A percentile compares a stretch with the other conserved stretches of the same genome.
Evolutionary conservation across 768 basidiomycete species (phyloP).

Genomic region (Porpolomopsis calyptriformis): DNA sequence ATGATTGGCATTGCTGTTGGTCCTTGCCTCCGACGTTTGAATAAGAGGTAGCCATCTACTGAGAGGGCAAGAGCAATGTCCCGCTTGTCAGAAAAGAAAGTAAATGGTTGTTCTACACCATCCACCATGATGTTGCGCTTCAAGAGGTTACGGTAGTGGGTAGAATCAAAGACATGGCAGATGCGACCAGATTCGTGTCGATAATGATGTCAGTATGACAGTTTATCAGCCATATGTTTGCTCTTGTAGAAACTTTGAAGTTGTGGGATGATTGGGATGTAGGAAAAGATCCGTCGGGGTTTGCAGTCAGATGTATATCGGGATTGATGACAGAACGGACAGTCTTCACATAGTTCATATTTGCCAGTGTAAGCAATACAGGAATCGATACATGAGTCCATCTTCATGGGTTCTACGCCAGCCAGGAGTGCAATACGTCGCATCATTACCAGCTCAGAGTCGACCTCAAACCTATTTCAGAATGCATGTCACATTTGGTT

Average conservation of each 20-base stretch:
- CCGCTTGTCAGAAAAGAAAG: constrained; percentile 25
- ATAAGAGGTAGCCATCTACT: constrained; percentile 34
- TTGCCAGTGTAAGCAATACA: constrained; percentile 23
- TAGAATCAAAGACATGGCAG: constrained; percentile 28
- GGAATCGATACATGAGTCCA: constrained; percentile 25
- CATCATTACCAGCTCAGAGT: constrained; percentile 18
- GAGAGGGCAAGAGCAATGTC: constrained; percentile 36
- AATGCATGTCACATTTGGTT: constrained; percentile 20
- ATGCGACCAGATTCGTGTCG: constrained; percentile 11
- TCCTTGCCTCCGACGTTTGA: constrained; percentile 19
- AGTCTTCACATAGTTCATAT: constrained; percentile 8
- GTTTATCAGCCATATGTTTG: constrained; percentile 1
- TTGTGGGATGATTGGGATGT: constrained; percentile 22
- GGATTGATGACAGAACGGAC: constrained; percentile 14
- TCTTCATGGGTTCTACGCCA: constrained; percentile 15
- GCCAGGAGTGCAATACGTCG: constrained; percentile 17
- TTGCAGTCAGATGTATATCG: constrained; percentile 4
- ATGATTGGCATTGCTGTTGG: constrained; percentile 33
- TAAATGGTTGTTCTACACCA: constrained; percentile 14
- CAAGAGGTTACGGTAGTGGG: constrained; percentile 20
- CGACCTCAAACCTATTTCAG: constrained; percentile 14
- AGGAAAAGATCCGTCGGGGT: constrained; percentile 15
- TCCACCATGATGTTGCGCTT: constrained; percentile 18
- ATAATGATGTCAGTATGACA: constrained; percentile 13
- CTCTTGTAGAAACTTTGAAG: constrained; percentile 16